Evolutionary conservation across 2,329 filamentous ascomycete genomes (phyloP).

Genomic region (Arthroderma sp.): DNA sequence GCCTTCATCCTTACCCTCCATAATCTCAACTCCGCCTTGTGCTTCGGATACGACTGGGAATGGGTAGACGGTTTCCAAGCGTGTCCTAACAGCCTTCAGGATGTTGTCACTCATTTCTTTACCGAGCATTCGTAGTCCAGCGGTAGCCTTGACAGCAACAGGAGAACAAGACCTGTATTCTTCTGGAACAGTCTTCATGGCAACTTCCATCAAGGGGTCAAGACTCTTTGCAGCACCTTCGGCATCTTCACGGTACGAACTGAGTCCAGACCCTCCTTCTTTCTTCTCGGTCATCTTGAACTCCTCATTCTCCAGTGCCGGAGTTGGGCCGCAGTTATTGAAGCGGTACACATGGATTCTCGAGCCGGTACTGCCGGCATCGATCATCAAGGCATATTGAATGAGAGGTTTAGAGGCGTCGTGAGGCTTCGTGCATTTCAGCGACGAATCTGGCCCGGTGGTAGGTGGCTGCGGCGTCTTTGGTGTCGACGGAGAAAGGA

Average conservation of each 20-base stretch:
- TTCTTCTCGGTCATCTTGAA: slow-evolving; percentile 90
- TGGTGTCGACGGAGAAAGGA: slow-evolving; percentile 38
- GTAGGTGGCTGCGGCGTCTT: slow-evolving; percentile 9
- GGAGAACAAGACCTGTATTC: slow-evolving; percentile 85
- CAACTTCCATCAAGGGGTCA: slow-evolving; percentile 75
- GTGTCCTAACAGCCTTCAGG: slow-evolving; percentile 66
- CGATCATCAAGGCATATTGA: slow-evolving; percentile 97
- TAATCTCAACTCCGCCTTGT: slow-evolving; percentile 82
- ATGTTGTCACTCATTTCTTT: slow-evolving; percentile 70
- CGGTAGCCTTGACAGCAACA: slow-evolving; percentile 94
- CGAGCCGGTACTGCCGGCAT: slow-evolving; percentile 93
- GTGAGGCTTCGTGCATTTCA: slow-evolving; percentile 69
- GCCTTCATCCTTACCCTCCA: slow-evolving; percentile 94
- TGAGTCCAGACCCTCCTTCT: slow-evolving; percentile 66
- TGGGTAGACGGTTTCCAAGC: slow-evolving; percentile 79
- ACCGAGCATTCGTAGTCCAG: slow-evolving; percentile 79
- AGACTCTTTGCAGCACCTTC: slow-evolving; percentile 80
- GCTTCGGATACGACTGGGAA: slow-evolving; percentile 85
- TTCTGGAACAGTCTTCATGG: slow-evolving; percentile 72
- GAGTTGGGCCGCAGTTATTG: slow-evolving; percentile 95
- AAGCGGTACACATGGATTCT: slow-evolving; percentile 98
- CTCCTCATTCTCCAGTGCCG: slow-evolving; percentile 80
- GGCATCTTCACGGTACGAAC: slow-evolving; percentile 75
- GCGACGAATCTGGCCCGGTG: slow-evolving; percentile 27
- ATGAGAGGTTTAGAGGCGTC: slow-evolving; percentile 85